Percentiles rank a stretch among this genome's conserved stretches.
Evolutionary conservation across 371 early-diverging fungal species (phyloP).

Genomic region (Parasitella parasitica): DNA sequence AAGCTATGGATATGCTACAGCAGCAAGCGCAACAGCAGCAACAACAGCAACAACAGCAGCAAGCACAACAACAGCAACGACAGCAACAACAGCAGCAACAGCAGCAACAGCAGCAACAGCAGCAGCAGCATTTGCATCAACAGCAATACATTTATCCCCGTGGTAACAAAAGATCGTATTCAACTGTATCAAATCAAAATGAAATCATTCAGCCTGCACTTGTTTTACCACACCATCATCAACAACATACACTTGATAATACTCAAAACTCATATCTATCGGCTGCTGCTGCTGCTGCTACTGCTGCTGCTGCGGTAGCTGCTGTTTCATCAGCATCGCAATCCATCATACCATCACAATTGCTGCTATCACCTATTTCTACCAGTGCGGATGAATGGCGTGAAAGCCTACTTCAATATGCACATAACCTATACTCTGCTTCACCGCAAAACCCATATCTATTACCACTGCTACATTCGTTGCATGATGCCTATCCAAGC

Average conservation of each 20-base stretch:
- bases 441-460: slow-evolving; percentile 56
- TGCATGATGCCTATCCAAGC: slow-evolving; percentile 62
- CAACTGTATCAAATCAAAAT: background rate
- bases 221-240: background rate
- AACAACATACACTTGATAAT: slow-evolving; percentile 5
- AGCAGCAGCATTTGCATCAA: slow-evolving; percentile 22
- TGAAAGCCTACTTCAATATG: slow-evolving; percentile 67
- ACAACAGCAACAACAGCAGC: slow-evolving; percentile 24
- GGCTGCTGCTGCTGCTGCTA: slow-evolving; percentile 38
- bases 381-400: slow-evolving; percentile 44
- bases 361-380: background rate
- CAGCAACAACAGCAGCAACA: slow-evolving; percentile 20
- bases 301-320: slow-evolving; percentile 29
- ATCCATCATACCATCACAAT: slow-evolving; percentile 4
- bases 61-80: slow-evolving; percentile 17
- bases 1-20: background rate
- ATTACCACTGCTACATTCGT: slow-evolving; percentile 59
- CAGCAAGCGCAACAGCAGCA: slow-evolving; percentile 14
- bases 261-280: slow-evolving; percentile 8
- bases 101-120: slow-evolving; percentile 1
- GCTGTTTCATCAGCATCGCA: slow-evolving; percentile 24
- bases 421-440: slow-evolving; percentile 65
- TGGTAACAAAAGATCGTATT: slow-evolving; percentile 23
- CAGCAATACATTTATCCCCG: slow-evolving; percentile 23
- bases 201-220: slow-evolving; percentile 9